Evolutionary conservation across 306 rosid genomes (phyloP), one percentile per base, ranked within the genome.

Genomic region (Biancaea sappan): DNA sequence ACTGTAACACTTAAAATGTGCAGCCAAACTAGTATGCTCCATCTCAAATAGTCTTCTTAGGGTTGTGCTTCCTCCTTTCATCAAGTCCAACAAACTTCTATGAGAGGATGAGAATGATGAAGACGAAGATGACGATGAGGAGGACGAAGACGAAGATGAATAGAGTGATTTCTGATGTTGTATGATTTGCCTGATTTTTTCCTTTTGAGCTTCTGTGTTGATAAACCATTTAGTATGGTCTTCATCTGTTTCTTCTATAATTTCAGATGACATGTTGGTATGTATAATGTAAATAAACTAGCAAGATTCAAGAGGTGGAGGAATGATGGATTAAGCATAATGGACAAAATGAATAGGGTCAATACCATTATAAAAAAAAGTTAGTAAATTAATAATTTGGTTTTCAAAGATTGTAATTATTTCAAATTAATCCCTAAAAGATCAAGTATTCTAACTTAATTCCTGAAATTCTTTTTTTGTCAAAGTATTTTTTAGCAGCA

Each of bases 41-140:
- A 91, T 86, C 6, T 88, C 97, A 79, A 89, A 94, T 60, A 91
- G 83, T 81, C 97, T 94, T 78, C 92, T 83, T 71, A 94, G 82
- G 38, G 86, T 88, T 4, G 94, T 84, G 84, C 81, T 86, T 76
- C 98, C 94, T 43, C 62, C 82, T 85, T 79, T 88, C 96, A 94
- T 94, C 86, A 94, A 73, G 11, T 80, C 77, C 19, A 91, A 78
- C 86, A 94, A 83, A 51, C 84, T 78, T 84, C 47, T 86, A 3
- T 38, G 75, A 35, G 85, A 71, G 13, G 89, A 84, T 0, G 89
- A 74, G 44, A 62, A 67, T 0, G 80, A 76, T 3, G 87, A 80
- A 0, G 82, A 84, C 66, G 87, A 64, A 40, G 87, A 61, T 3
- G 82, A 80, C 31, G 83, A 70, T 5, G 76, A 71, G 2, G 78